Percentiles rank a stretch among this genome's conserved stretches.
phyloP scores from a whole-genome alignment of 2,329 filamentous ascomycete species.

The Talaromyces amestolkiae region DNA sequence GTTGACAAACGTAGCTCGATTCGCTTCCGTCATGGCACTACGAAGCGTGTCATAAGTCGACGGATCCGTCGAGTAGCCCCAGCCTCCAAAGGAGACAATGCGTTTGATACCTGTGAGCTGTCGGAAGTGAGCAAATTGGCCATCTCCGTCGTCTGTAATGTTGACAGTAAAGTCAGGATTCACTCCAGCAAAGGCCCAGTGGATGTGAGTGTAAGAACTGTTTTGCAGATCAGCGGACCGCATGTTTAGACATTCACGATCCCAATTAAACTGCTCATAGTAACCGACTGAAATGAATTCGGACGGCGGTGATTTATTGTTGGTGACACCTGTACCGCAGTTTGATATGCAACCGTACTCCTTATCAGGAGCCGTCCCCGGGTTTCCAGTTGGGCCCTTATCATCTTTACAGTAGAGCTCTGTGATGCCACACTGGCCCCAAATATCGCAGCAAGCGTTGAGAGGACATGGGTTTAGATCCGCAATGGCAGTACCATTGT shows the following conservation, averaged over 20 bases:
- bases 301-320: not conserved
- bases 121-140: conserved; percentile 11
- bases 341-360: conserved; percentile 43
- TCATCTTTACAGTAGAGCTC: conserved; percentile 41
- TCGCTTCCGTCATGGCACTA: conserved; percentile 30
- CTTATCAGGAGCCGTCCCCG: conserved; percentile 36
- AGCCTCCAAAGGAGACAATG: conserved; percentile 46
- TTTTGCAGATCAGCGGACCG: conserved; percentile 17
- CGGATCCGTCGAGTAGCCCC: conserved; percentile 41
- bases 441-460: conserved; percentile 42
- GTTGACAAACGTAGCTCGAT: conserved; percentile 38
- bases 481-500: not conserved
- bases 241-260: conserved; percentile 32
- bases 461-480: conserved; percentile 45
- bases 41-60: conserved; percentile 40
- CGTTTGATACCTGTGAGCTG: conserved; percentile 26
- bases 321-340: conserved; percentile 31
- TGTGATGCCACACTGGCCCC: conserved; percentile 47
- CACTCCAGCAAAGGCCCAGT: conserved; percentile 38
- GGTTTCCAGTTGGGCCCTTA: conserved; percentile 29
- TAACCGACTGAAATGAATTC: conserved; percentile 26
- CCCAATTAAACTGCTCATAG: conserved; percentile 32
- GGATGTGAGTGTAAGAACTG: conserved; percentile 34
- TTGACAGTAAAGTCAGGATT: conserved; percentile 32
- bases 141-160: conserved; percentile 10